phyloP scores from a whole-genome alignment of 1,284 basidiomycete genomes.

The Malassezia obtusa region DNA sequence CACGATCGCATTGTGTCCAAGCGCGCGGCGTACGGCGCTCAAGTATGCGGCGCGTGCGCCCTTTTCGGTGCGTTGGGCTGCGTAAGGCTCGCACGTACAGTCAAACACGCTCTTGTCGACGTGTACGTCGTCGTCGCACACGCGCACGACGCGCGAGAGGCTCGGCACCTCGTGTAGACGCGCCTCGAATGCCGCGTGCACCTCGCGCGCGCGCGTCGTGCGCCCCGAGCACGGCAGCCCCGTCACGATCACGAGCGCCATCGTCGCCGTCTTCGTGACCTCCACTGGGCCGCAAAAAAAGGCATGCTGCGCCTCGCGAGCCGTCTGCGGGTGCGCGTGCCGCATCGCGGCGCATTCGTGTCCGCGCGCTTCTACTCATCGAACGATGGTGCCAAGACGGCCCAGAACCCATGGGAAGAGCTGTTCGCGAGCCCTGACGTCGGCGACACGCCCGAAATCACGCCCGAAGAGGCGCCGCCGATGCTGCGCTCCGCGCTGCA shows the following conservation, averaged over 20 bases:
- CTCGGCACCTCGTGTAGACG: constrained; percentile 53
- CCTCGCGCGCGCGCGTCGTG: constrained; percentile 60
- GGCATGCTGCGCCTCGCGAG: not conserved
- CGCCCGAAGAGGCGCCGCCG: not conserved
- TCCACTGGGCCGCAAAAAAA: not conserved
- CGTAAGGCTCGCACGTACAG: constrained; percentile 1
- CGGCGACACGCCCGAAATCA: not conserved
- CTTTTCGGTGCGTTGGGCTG: constrained; percentile 77
- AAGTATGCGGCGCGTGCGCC: constrained; percentile 78
- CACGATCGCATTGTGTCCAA: constrained; percentile 65
- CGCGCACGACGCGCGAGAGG: constrained; percentile 52
- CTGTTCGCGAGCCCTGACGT: constrained; percentile 7
- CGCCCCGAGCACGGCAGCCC: constrained; percentile 85
- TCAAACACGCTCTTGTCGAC: constrained; percentile 60
- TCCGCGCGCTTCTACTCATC: not conserved
- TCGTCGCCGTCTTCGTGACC: constrained; percentile 44
- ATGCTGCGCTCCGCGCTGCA: constrained; percentile 9
- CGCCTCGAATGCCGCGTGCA: constrained; percentile 58
- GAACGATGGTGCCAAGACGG: not conserved
- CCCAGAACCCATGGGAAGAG: constrained; percentile 12
- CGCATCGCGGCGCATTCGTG: not conserved
- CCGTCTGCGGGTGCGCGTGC: not conserved
- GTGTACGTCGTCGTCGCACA: constrained; percentile 69
- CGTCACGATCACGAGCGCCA: constrained; percentile 89
- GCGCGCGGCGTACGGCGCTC: constrained; percentile 66